These are phyloP conservation scores for Lactarius quietus DNA, from an alignment of 768 basidiomycete genomes.

Conservation along the genomic window DNA sequence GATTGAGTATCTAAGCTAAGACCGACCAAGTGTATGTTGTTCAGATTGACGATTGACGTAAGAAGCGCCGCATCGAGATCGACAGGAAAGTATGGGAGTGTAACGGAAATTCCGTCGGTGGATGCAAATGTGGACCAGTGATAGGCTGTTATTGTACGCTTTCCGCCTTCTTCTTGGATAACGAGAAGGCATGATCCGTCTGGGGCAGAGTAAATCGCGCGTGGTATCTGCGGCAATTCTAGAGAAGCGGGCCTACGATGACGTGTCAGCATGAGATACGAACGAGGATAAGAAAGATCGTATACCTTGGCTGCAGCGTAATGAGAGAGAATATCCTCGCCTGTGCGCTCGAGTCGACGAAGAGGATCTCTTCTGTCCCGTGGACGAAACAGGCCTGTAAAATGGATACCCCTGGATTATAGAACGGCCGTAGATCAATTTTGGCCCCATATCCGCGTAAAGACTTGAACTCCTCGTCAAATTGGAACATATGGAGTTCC, in stretches of 20 bases:
- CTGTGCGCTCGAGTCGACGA: constrained; percentile 44
- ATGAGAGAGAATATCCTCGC: constrained; percentile 44
- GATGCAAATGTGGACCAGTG: constrained; percentile 59
- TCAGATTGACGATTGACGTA: background rate
- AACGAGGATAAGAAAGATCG: background rate
- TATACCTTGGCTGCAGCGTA: constrained; percentile 40
- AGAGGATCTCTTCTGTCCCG: constrained; percentile 50
- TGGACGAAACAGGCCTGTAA: constrained; percentile 42
- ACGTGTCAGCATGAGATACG: background rate
- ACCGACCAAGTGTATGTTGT: constrained; percentile 35
- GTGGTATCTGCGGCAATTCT: constrained; percentile 36
- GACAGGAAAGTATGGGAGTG: constrained; percentile 30
- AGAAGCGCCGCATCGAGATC: constrained; percentile 26
- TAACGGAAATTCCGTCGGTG: constrained; percentile 40
- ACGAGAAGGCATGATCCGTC: constrained; percentile 53
- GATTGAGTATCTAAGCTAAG: constrained; percentile 32
- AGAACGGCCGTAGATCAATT: constrained; percentile 45
- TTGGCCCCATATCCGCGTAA: constrained; percentile 35
- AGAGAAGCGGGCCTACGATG: constrained; percentile 43
- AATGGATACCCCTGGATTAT: constrained; percentile 32
- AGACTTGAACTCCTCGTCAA: constrained; percentile 37
- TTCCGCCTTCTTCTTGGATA: constrained; percentile 24
- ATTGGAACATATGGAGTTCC: constrained; percentile 32
- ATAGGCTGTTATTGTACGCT: constrained; percentile 38
- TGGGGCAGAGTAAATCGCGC: constrained; percentile 43